Evolutionary conservation across 2,329 filamentous ascomycete species (phyloP), one percentile per base, ranked within the genome.

Genomic region (Didymella glomerata): DNA sequence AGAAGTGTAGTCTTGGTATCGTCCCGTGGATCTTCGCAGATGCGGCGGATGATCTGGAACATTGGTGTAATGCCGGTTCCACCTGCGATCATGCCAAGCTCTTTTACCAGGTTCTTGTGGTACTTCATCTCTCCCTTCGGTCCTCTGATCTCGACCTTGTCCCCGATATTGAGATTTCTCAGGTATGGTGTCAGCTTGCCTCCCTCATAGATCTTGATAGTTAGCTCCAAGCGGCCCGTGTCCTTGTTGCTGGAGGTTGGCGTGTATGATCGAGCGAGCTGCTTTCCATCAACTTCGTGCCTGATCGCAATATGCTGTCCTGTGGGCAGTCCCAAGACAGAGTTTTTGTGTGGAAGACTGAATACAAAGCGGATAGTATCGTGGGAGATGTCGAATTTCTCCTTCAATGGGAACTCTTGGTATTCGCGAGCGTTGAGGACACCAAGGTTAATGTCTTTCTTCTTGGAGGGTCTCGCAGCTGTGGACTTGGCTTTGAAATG

Each of bases 211-310:
- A 80, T 75, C 58, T 82, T 82, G 69, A 86, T 77, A 25, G 86
- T 75, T 1, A 87, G 75, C 61, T 85, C 82, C 2, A 86, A 68
- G 2, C 71, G 66, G 22, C 85, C 85, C 0, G 74, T 77, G 65
- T 91, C 88, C 60, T 93, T 86, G 57, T 85, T 87, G 68, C 79
- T 80, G 20, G 77, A 77, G 50, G 78, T 77, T 22, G 74, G 68
- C 9, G 68, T 70, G 48, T 71, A 71, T 5, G 66, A 69, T 24
- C 68, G 63, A 4, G 63, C 30, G 10, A 71, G 52, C 9, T 53
- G 48, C 36, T 66, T 79, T 74, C 92, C 92, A 70, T 92, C 89
- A 63, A 96, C 86, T 52, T 84, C 85, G 55, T 93, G 73, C 8
- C 66, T 67, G 57, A 77, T 73, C 2, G 73, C 67, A 4, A 77